Base-by-base conservation (phyloP, 2,329 filamentous ascomycete species). In the Sporothrix pallida region DNA sequence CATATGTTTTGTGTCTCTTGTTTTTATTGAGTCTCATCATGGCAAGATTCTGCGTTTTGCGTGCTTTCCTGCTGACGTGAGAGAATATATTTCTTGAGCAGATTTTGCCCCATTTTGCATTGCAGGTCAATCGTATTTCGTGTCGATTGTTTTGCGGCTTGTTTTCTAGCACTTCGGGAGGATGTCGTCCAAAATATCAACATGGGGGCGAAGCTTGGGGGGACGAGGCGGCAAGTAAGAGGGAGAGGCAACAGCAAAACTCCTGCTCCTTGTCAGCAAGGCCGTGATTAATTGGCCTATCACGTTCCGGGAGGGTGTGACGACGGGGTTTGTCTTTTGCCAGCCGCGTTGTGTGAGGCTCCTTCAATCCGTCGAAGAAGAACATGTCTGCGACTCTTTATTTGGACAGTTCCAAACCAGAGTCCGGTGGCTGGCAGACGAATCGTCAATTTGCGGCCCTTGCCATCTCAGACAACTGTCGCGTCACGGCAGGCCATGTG, bases 361-460 rank as follows among this genome's bases (percentile, higher is more conserved):
- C 31, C 72, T 65, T 70, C 23, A 10, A n/a, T 20, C 56, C 46
- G 46, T 15, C 56, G 62, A 67, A 48, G 62, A 67, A 48, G 62
- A 20, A 9, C 17, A 20, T 23, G 17, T 17, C 56, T 37, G 44
- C 42, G 10, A 37, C 72, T 37, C 54, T 42, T 58, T 62, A 42
- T 60, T 46, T 62, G 72, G 52, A 42, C 1, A 23, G 17, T 58
- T 65, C 9, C 9, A 37, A 37, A 37, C n/a, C 3, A 63, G 44
- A 75, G 72, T 73, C 69, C 72, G 68, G 70, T 69, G 71, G 71
- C 71, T 71, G 69, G 37, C 58, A 72, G 23, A 68, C 52, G 46
- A 71, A 67, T 68, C 62, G 23, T 17, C 62, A 69, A 52, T 20
- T 17, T 62, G 44, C 37, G 56, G 23, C 71, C 62, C 20, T 26